Evolutionary conservation across 306 rosid genomes (phyloP).

Genomic region (Gastrolobium bilobum): DNA sequence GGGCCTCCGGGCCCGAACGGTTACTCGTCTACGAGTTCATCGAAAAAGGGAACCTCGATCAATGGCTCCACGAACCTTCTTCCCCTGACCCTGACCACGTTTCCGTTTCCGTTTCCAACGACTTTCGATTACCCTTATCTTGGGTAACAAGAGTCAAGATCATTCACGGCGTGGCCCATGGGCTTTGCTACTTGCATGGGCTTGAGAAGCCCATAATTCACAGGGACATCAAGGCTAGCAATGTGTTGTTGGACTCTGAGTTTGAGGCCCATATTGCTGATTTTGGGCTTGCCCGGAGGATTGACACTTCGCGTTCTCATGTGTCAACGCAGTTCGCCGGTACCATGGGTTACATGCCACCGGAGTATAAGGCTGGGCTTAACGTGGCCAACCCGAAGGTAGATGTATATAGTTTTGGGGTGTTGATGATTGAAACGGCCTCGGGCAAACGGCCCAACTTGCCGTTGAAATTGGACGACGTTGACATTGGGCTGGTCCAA

Average conservation of each 20-base stretch:
- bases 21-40: conserved; percentile 81
- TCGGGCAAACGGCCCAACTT: conserved; percentile 77
- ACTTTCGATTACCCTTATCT: conserved; percentile 55
- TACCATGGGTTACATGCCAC: conserved; percentile 95
- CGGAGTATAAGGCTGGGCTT: conserved; percentile 78
- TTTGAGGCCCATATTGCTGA: conserved; percentile 90
- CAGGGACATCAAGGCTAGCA: conserved; percentile 86
- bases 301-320: conserved; percentile 63
- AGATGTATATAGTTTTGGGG: conserved; percentile 90
- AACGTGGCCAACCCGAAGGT: conserved; percentile 68
- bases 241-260: conserved; percentile 67
- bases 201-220: conserved; percentile 81
- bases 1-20: conserved; percentile 78
- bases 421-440: conserved; percentile 75
- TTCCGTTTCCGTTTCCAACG: background rate
- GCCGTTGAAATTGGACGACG: conserved; percentile 38
- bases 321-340: conserved; percentile 92
- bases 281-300: conserved; percentile 86
- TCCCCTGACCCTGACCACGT: conserved; percentile 38
- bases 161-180: conserved; percentile 74
- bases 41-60: conserved; percentile 78
- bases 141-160: conserved; percentile 73
- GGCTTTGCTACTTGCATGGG: conserved; percentile 70
- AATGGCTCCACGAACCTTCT: conserved; percentile 74
- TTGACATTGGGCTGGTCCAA: conserved; percentile 66